A percentile compares a stretch with the other conserved stretches of the same genome.
phyloP scores from a whole-genome alignment of 257 asterid genomes.

The Lycium barbarum region DNA sequence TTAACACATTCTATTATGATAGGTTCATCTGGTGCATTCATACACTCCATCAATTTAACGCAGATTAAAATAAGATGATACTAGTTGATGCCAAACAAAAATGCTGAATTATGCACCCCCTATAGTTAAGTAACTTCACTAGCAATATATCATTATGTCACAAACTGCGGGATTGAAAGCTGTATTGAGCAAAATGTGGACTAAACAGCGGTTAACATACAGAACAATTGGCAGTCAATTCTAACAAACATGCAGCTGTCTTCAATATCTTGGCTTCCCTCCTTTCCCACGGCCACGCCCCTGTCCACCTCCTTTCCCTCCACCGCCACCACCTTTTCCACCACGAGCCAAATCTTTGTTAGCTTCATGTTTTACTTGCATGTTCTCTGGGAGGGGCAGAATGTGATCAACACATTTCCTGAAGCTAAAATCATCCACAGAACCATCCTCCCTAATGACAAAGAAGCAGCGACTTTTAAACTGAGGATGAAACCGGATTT shows the following conservation, averaged over 20 bases:
- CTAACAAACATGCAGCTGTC: not conserved
- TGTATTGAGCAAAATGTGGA: not conserved
- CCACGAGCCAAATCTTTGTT: slow-evolving; percentile 69
- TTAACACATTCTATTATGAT: not conserved
- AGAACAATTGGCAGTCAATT: not conserved
- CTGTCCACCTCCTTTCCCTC: slow-evolving; percentile 59
- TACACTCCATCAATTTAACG: not conserved
- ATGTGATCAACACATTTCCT: slow-evolving; percentile 90
- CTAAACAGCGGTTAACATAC: not conserved
- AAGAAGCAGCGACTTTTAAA: slow-evolving; percentile 92
- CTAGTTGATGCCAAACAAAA: slow-evolving; percentile 2
- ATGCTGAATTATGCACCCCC: not conserved
- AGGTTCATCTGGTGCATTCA: not conserved
- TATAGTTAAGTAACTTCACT: not conserved
- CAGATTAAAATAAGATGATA: not conserved
- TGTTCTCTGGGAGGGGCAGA: slow-evolving; percentile 83
- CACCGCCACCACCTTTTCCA: slow-evolving; percentile 60
- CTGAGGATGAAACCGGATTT: slow-evolving; percentile 82
- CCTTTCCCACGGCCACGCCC: slow-evolving; percentile 59
- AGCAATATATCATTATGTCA: not conserved
- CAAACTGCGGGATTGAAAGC: not conserved
- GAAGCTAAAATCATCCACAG: slow-evolving; percentile 91
- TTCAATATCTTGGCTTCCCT: slow-evolving; percentile 21
- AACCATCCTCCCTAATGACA: slow-evolving; percentile 75
- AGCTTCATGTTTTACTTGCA: slow-evolving; percentile 69